These are phyloP conservation scores for Lipomyces mesembrius DNA, from an alignment of 805 yeast genomes.

Conservation along the genomic window DNA sequence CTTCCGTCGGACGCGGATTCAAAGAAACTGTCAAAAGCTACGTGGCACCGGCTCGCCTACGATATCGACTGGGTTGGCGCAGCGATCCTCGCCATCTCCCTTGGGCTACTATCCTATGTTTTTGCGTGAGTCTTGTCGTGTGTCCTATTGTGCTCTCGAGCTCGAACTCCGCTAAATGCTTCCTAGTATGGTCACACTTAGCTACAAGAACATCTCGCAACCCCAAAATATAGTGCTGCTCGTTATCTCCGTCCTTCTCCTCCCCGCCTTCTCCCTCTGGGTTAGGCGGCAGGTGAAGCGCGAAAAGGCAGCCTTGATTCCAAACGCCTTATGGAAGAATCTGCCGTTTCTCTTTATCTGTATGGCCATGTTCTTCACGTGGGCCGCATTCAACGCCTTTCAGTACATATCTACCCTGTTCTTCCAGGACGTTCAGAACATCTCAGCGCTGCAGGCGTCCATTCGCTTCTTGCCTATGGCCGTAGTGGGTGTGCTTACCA, in stretches of 20 bases:
- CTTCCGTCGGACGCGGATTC: constrained; percentile 13
- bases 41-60: constrained; percentile 10
- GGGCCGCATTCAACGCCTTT: constrained; percentile 10
- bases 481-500: constrained; percentile 10
- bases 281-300: constrained; percentile 11
- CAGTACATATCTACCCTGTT: constrained; percentile 12
- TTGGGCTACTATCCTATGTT: constrained; percentile 10
- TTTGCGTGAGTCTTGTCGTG: constrained; percentile 9
- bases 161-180: constrained; percentile 8
- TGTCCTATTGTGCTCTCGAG: constrained; percentile 9
- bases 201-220: constrained; percentile 11
- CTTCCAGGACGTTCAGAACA: constrained; percentile 12
- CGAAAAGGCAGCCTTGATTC: constrained; percentile 10
- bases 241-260: constrained; percentile 10
- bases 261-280: constrained; percentile 13
- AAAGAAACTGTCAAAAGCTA: constrained; percentile 10
- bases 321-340: constrained; percentile 8
- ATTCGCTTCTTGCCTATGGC: constrained; percentile 12
- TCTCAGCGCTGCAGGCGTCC: constrained; percentile 11
- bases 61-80: constrained; percentile 11
- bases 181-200: constrained; percentile 11
- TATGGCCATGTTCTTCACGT: constrained; percentile 10
- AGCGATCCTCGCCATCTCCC: constrained; percentile 9
- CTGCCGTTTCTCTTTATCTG: constrained; percentile 8
- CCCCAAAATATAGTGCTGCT: constrained; percentile 12